Base-by-base conservation (phyloP, 805 yeast species). In the Zygotorulaspora florentina region DNA sequence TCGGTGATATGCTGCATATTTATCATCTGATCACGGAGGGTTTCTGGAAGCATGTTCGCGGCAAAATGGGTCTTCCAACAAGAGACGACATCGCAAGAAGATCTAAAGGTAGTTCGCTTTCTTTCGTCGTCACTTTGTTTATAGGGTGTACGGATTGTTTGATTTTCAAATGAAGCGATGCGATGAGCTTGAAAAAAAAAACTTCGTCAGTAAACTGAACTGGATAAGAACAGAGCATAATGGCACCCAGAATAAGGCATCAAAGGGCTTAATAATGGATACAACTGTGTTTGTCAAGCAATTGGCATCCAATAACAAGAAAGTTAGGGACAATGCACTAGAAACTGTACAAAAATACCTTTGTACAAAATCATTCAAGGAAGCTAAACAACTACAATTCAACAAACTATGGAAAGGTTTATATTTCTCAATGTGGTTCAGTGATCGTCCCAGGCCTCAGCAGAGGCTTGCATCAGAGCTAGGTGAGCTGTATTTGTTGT, bases 371-470 rank as follows among this genome's bases (percentile, higher is more conserved):
- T 69, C 75, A 31, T 65, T 81, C 33, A 58, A 72, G 5, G 68
- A 64, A 27, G 52, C 73, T 30, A 69, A 62, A 34, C 70, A 61
- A 39, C 59, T 76, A 33, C 93, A 88, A 43, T 72, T 80, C 52
- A 85, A 85, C 54, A 90, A 91, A 63, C 70, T 93, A 48, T 93
- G 99, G 97, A 89, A 87, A 67, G 99, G 98, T n/a, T 73, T 93
- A 34, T 93, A 84, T 67, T 93, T 75, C 62, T 79, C 96, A 9
- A 87, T 93, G 96, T 93, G 99, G 98, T 88, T 85, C 69, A 79
- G 95, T 62, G 99, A 93, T 65, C 79, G 90, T 61, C 96, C 96
- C 23, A 75, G 85, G 57, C 93, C 96, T 18, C 99, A 93, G 67
- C 96, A 89, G 65, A 70, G 82, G 48, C 70, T 93, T 31, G 95